phyloP scores from a whole-genome alignment of 164 flowering plant species.

The Euptelea pleiosperma region DNA sequence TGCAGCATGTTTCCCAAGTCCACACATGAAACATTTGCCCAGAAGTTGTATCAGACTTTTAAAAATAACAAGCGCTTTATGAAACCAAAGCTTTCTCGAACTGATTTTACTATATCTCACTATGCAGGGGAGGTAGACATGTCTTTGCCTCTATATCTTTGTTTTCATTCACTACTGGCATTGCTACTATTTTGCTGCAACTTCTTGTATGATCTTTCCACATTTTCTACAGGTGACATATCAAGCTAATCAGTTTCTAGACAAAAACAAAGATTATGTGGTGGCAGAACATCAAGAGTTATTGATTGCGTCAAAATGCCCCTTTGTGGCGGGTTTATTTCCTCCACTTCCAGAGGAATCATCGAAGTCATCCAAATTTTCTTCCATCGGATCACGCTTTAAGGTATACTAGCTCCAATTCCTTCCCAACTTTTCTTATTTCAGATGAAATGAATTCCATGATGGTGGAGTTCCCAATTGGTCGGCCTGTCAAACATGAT shows the following conservation, averaged over 20 bases:
- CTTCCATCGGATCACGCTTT: constrained; percentile 91
- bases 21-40: constrained; percentile 98
- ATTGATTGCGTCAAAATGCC: constrained; percentile 67
- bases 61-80: constrained; percentile 75
- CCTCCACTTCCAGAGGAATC: constrained; percentile 78
- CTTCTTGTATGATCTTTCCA: background rate
- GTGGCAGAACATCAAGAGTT: constrained; percentile 96
- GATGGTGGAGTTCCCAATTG: too few relatives aligned
- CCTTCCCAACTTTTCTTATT: background rate
- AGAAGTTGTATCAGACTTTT: constrained; percentile 92
- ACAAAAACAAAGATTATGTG: constrained; percentile 96
- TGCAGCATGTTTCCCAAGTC: constrained; percentile 99
- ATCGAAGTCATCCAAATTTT: constrained; percentile 82
- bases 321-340: constrained; percentile 75
- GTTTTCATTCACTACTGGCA: background rate
- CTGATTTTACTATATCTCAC: constrained; percentile 79
- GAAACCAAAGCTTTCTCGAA: constrained; percentile 97
- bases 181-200: background rate
- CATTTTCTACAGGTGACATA: constrained; percentile 57
- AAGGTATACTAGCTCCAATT: constrained; percentile 41
- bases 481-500: too few relatives aligned
- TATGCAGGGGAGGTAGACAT: constrained; percentile 93
- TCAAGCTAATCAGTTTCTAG: constrained; percentile 80
- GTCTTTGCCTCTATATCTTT: background rate
- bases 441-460: background rate